phyloP scores from a whole-genome alignment of 176 grass and related monocot species.

The Saccharum officinarum region DNA sequence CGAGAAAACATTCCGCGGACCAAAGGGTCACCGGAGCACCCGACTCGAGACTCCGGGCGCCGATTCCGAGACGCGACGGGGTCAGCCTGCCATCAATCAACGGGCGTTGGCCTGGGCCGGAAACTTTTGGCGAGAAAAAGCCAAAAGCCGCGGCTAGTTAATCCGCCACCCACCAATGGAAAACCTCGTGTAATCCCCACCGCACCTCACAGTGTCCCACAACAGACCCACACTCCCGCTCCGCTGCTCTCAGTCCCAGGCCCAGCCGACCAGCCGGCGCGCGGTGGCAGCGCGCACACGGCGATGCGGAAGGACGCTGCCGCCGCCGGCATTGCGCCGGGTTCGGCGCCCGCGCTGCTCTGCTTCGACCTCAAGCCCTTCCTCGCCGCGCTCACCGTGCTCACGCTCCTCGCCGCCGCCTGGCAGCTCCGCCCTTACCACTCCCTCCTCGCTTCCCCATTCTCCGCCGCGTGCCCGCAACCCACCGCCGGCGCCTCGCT shows the following conservation, averaged over 20 bases:
- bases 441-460: slow-evolving; percentile 49
- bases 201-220: not conserved
- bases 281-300: not conserved
- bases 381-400: slow-evolving; percentile 63
- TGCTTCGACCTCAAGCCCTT: slow-evolving; percentile 81
- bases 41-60: not conserved
- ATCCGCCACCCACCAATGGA: not conserved
- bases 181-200: slow-evolving; percentile 9
- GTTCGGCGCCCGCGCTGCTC: slow-evolving; percentile 17
- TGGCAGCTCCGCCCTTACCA: slow-evolving; percentile 80
- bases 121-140: not conserved
- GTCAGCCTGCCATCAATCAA: not conserved
- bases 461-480: slow-evolving; percentile 38
- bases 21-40: not conserved
- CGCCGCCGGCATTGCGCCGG: slow-evolving; percentile 33
- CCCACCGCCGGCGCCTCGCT: not conserved
- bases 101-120: not conserved
- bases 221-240: not conserved
- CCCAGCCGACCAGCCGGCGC: not conserved
- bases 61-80: not conserved
- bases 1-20: not conserved
- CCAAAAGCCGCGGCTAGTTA: not conserved
- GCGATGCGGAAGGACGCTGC: slow-evolving; percentile 42
- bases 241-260: not conserved
- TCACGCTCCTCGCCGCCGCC: slow-evolving; percentile 74